phyloP scores from a whole-genome alignment of 805 yeast species.

The Wickerhamomyces bovis region DNA sequence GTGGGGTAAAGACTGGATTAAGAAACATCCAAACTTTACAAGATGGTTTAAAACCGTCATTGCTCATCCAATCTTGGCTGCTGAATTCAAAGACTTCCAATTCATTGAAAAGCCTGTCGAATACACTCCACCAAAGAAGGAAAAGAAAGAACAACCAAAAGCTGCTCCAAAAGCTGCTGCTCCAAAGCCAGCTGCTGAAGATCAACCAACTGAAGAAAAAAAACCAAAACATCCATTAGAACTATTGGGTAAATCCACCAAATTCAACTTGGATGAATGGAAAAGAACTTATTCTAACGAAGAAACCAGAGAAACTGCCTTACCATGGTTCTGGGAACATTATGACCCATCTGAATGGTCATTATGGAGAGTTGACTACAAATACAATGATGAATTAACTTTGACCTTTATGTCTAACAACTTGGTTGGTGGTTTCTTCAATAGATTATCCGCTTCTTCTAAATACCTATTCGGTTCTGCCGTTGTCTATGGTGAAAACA shows the following conservation, averaged over 20 bases:
- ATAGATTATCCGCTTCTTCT: conserved; percentile 86
- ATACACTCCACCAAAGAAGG: conserved; percentile 70
- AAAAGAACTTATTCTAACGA: conserved; percentile 95
- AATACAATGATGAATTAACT: conserved; percentile 96
- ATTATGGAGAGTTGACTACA: conserved; percentile 90
- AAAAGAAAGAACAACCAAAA: conserved; percentile 37
- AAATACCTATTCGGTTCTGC: conserved; percentile 90
- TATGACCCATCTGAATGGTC: conserved; percentile 93
- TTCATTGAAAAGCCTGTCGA: conserved; percentile 63
- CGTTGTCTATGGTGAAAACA: conserved; percentile 98
- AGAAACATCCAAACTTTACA: conserved; percentile 50
- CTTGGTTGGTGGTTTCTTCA: conserved; percentile 96
- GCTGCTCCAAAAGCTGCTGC: conserved; percentile 29
- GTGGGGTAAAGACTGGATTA: conserved; percentile 63
- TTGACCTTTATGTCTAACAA: conserved; percentile 97
- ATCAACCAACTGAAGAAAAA: conserved; percentile 49
- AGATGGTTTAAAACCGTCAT: conserved; percentile 66
- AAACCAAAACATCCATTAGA: conserved; percentile 91
- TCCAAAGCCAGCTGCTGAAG: conserved; percentile 31
- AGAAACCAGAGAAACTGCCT: conserved; percentile 89
- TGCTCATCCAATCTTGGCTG: conserved; percentile 41
- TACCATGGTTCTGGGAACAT: conserved; percentile 98
- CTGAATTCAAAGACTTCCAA: conserved; percentile 44
- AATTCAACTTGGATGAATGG: conserved; percentile 81
- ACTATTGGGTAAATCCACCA: conserved; percentile 65